A percentile compares a stretch with the other conserved stretches of the same genome.
These are phyloP conservation scores for Boletus rubescentipes DNA, from an alignment of 768 basidiomycete species.

Conservation along the genomic window DNA sequence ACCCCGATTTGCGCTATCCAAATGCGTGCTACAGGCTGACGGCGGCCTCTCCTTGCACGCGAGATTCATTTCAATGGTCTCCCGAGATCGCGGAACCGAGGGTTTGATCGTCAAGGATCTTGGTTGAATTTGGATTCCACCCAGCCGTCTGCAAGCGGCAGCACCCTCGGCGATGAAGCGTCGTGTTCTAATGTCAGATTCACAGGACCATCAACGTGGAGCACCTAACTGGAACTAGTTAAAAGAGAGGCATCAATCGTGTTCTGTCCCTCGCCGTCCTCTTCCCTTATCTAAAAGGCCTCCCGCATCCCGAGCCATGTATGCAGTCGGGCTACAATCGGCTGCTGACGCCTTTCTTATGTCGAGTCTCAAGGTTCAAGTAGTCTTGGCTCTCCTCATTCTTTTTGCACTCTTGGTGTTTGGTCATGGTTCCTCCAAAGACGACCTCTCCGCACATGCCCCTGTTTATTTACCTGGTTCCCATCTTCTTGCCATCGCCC, in stretches of 20 bases:
- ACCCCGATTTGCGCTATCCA: constrained; percentile 12
- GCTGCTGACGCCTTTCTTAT: constrained; percentile 38
- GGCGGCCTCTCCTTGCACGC: constrained; percentile 18
- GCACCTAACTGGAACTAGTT: constrained; percentile 12
- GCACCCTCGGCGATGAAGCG: constrained; percentile 19
- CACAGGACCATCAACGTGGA: constrained; percentile 25
- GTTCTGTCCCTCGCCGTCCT: constrained; percentile 22
- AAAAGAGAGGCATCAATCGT: constrained; percentile 28
- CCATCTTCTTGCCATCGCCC: constrained; percentile 54
- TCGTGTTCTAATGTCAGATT: constrained; percentile 26
- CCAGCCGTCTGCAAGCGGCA: constrained; percentile 10
- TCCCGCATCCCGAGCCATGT: constrained; percentile 35
- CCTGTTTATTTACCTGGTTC: constrained; percentile 59
- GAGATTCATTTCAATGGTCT: constrained; percentile 9
- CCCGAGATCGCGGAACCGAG: constrained; percentile 30
- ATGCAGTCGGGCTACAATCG: constrained; percentile 41
- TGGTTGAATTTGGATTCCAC: constrained; percentile 15
- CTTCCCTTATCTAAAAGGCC: constrained; percentile 26
- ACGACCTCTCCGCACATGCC: constrained; percentile 40
- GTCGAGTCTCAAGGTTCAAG: constrained; percentile 33
- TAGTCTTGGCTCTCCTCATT: constrained; percentile 34
- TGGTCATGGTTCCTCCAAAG: constrained; percentile 39
- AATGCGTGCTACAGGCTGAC: constrained; percentile 9
- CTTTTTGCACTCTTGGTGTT: constrained; percentile 41
- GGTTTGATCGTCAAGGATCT: constrained; percentile 21